Evolutionary conservation across 768 basidiomycete species (phyloP).

Genomic region (Hygrophorus pudorinus): DNA sequence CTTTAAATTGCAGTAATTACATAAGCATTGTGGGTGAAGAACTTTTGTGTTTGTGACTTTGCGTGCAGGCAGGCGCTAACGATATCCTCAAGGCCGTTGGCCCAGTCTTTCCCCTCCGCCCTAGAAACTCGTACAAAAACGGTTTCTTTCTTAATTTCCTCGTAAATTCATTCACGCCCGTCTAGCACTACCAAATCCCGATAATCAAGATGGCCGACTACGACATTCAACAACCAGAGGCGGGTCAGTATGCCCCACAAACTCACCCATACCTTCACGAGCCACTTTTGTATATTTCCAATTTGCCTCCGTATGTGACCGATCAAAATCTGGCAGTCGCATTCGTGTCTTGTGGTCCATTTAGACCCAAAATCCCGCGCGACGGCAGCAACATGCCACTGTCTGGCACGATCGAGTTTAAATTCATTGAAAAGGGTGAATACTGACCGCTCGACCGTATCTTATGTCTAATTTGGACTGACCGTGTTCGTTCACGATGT

Average conservation of each 20-base stretch:
- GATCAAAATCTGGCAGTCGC: slow-evolving; percentile 72
- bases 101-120: too few species aligned
- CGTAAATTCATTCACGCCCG: neutral
- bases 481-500: neutral
- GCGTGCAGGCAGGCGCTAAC: too few species aligned
- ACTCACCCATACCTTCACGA: slow-evolving; percentile 82
- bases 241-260: slow-evolving; percentile 25
- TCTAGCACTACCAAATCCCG: neutral
- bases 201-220: neutral
- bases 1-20: too few species aligned
- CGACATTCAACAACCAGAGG: neutral
- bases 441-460: slow-evolving; percentile 9
- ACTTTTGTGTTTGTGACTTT: too few species aligned
- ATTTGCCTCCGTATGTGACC: slow-evolving; percentile 59
- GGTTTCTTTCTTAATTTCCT: neutral
- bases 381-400: slow-evolving; percentile 43
- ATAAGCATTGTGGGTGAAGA: too few species aligned
- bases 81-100: too few species aligned
- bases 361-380: slow-evolving; percentile 67
- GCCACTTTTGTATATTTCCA: slow-evolving; percentile 72
- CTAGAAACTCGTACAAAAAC: too few species aligned
- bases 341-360: slow-evolving; percentile 68
- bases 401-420: slow-evolving; percentile 78
- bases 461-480: neutral
- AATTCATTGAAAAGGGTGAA: slow-evolving; percentile 69